phyloP scores from a whole-genome alignment of 345 rosid genomes.

The Citrus glauca region DNA sequence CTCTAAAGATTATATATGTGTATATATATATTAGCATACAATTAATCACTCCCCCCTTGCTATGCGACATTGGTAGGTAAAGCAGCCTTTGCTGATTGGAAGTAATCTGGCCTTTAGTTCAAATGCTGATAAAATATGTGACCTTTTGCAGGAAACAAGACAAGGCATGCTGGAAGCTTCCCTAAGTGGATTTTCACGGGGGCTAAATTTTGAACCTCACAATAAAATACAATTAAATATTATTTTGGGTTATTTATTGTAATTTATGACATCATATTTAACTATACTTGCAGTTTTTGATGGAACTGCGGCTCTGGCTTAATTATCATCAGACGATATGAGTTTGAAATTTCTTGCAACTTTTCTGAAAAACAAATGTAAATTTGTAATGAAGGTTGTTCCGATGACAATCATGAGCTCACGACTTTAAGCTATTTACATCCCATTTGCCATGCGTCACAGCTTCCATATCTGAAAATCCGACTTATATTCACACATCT shows the following conservation, averaged over 20 bases:
- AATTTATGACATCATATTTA: background rate
- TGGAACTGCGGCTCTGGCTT: slow-evolving; percentile 5
- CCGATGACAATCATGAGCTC: slow-evolving; percentile 13
- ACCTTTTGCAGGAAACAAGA: slow-evolving; percentile 10
- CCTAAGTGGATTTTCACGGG: background rate
- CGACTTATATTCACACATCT: background rate
- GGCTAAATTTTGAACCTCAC: background rate
- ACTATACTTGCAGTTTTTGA: slow-evolving; percentile 14
- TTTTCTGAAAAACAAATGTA: background rate
- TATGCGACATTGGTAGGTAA: slow-evolving; percentile 6
- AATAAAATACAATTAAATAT: background rate
- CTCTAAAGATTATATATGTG: slow-evolving; percentile 21
- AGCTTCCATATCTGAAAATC: background rate
- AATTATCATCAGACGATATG: background rate
- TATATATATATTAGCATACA: background rate
- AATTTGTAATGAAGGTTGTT: background rate
- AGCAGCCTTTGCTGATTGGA: background rate
- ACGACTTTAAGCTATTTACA: background rate
- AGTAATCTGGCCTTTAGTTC: background rate
- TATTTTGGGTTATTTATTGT: background rate
- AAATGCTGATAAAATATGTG: background rate
- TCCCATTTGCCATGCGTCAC: background rate
- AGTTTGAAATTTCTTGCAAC: slow-evolving; percentile 1
- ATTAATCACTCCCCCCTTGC: background rate
- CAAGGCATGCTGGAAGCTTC: background rate